Conservation (phyloP, 768 basidiomycete species). For the Russula griseocarnosa region DNA sequence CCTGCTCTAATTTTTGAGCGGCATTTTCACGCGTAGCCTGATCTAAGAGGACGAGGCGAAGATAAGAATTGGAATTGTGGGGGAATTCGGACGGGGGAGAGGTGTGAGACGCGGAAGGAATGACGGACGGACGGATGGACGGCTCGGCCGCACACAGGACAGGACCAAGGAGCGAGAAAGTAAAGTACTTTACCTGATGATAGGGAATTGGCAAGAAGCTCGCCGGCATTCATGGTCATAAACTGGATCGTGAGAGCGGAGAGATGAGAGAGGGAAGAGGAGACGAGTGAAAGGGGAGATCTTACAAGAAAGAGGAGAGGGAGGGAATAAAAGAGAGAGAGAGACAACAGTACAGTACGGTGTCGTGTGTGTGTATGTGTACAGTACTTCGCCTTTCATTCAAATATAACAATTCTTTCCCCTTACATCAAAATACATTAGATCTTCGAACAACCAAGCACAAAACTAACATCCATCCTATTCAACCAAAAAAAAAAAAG, state of each 20-base stretch:
- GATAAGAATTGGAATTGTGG: conserved; percentile 15
- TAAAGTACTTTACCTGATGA: conserved; percentile 65
- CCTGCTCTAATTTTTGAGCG: conserved; percentile 82
- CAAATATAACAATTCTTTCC: neutral
- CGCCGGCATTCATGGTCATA: conserved; percentile 80
- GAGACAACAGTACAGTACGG: neutral
- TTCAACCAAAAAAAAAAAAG: neutral
- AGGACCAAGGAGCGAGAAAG: conserved; percentile 5
- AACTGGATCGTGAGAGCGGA: conserved; percentile 13
- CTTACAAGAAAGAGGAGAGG: neutral
- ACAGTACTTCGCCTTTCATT: neutral
- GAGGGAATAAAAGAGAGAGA: neutral
- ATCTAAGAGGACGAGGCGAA: conserved; percentile 47
- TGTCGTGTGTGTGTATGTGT: conserved; percentile 1
- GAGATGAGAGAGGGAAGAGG: conserved; percentile 10
- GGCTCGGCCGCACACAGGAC: neutral
- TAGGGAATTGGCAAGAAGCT: conserved; percentile 89
- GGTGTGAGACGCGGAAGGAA: conserved; percentile 29
- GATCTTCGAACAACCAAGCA: neutral
- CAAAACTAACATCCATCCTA: neutral
- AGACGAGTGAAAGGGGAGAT: neutral
- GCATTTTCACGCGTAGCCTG: conserved; percentile 88
- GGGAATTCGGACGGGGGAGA: neutral
- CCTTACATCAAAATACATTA: neutral
- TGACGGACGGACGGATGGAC: too few species aligned